phyloP scores from a whole-genome alignment of 345 rosid species.

The Gossypium herbaceum region DNA sequence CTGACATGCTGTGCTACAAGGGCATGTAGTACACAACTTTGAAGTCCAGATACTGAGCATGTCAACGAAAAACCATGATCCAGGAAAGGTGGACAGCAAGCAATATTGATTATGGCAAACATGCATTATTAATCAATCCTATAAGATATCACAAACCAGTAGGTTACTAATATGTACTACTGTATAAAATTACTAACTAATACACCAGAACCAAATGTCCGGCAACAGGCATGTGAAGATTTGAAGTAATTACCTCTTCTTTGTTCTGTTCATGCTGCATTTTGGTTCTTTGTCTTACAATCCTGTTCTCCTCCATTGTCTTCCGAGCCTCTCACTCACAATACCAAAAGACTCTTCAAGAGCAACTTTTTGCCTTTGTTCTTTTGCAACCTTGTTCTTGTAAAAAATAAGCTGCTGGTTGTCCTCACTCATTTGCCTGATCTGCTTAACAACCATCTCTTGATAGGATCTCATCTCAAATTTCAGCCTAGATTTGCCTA shows the following conservation, averaged over 20 bases:
- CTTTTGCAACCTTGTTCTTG: constrained; percentile 44
- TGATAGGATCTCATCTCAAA: constrained; percentile 72
- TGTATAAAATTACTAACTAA: not conserved
- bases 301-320: constrained; percentile 58
- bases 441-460: constrained; percentile 65
- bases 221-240: not conserved
- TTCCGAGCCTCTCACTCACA: constrained; percentile 60
- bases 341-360: constrained; percentile 55
- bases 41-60: not conserved
- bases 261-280: constrained; percentile 69
- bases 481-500: constrained; percentile 67
- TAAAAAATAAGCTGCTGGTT: constrained; percentile 65
- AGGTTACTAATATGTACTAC: not conserved
- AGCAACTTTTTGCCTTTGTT: constrained; percentile 38
- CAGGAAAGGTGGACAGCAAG: not conserved
- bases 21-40: not conserved
- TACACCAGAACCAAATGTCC: not conserved
- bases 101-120: not conserved
- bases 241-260: constrained; percentile 57
- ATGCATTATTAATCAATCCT: not conserved
- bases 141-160: not conserved
- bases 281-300: constrained; percentile 68
- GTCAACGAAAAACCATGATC: not conserved
- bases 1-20: not conserved
- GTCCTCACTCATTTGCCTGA: constrained; percentile 72